Conservation (phyloP, 2,329 filamentous ascomycete genomes). For the Cylindrodendrum hubeiense region DNA sequence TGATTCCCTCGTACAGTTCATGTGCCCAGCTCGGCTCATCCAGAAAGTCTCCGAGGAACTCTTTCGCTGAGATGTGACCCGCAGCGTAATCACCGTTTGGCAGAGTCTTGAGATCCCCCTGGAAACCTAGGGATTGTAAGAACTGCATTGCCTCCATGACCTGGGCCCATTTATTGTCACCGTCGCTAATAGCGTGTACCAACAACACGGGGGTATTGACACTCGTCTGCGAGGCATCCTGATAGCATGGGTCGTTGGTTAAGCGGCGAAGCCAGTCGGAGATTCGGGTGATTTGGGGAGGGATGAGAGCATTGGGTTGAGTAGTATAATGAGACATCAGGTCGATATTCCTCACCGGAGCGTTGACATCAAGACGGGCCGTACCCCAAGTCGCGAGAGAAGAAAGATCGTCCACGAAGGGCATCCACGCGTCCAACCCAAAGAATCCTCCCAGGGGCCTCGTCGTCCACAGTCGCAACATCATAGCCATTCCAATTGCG, state of each 20-base stretch:
- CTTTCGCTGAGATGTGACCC: no score
- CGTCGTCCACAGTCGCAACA: slow-evolving; percentile 9
- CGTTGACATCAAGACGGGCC: no score
- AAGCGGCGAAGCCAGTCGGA: slow-evolving; percentile 7
- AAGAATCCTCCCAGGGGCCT: slow-evolving; percentile 18
- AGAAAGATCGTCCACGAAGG: slow-evolving; percentile 9
- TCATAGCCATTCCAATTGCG: slow-evolving; percentile 5
- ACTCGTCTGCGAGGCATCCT: background rate
- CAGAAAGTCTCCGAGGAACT: no score
- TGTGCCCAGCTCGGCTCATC: no score
- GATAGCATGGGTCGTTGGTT: background rate
- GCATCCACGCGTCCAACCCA: slow-evolving; percentile 17
- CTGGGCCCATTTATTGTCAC: background rate
- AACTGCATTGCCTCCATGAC: slow-evolving; percentile 5
- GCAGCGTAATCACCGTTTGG: no score
- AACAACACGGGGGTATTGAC: slow-evolving; percentile 17
- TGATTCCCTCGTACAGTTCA: no score
- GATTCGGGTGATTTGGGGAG: background rate
- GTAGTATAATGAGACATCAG: no score
- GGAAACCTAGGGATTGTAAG: slow-evolving; percentile 8
- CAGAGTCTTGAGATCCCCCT: background rate
- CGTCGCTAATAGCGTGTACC: slow-evolving; percentile 3
- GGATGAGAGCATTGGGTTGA: no score
- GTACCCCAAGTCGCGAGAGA: background rate
- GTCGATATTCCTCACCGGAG: no score